Percentiles rank a stretch among this genome's conserved stretches.
phyloP scores from a whole-genome alignment of 257 asterid genomes.

The Solanum ossicruentum region DNA sequence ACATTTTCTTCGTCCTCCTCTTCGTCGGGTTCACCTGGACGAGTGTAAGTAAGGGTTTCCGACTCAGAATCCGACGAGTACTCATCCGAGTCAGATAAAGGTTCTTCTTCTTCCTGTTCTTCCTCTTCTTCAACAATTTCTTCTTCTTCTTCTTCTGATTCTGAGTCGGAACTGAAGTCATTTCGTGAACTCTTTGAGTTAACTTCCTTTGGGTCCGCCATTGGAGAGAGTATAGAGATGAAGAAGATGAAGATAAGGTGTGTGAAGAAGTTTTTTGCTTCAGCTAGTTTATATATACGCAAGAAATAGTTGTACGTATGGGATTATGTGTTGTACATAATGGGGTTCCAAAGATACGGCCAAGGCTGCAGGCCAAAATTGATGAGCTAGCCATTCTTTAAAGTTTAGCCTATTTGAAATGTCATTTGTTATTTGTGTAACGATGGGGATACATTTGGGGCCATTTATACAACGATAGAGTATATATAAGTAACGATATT shows the following conservation, averaged over 20 bases:
- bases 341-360: not conserved
- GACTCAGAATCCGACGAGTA: not conserved
- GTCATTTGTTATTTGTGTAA: no score
- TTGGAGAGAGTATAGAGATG: not conserved
- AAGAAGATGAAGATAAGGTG: conserved; percentile 1
- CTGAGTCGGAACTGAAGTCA: conserved; percentile 2
- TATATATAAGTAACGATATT: no score
- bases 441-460: no score
- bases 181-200: not conserved
- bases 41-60: not conserved
- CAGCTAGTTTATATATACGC: not conserved
- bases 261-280: not conserved
- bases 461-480: no score
- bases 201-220: not conserved
- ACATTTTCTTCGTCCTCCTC: conserved; percentile 15
- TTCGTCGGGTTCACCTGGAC: conserved; percentile 2
- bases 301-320: not conserved
- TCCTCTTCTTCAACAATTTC: not conserved
- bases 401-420: no score
- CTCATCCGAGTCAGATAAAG: not conserved
- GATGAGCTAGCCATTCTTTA: not conserved
- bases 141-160: not conserved
- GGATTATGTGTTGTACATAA: not conserved
- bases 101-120: conserved; percentile 5
- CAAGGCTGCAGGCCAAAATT: not conserved